Conservation (phyloP, 345 rosid species). For the Salix exigua region DNA sequence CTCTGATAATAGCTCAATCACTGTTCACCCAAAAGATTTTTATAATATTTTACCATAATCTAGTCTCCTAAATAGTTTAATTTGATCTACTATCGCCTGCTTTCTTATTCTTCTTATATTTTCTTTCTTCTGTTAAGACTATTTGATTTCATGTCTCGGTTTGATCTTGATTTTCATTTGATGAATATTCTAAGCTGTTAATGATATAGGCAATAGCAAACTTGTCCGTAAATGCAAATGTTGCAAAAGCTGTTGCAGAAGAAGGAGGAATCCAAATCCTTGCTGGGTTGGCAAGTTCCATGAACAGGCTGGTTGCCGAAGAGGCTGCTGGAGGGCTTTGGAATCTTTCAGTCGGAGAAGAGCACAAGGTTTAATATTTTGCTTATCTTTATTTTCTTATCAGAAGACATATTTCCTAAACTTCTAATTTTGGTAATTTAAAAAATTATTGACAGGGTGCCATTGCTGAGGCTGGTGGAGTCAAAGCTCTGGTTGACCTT, state of each 20-base stretch:
- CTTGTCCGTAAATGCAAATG: slow-evolving; percentile 36
- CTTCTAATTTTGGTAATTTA: neutral
- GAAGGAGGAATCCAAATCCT: slow-evolving; percentile 37
- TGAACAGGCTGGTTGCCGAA: slow-evolving; percentile 36
- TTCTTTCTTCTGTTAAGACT: neutral
- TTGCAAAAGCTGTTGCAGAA: slow-evolving; percentile 38
- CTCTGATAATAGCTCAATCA: neutral
- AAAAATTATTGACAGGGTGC: slow-evolving; percentile 24
- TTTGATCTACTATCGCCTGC: neutral
- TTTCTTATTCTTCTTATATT: neutral
- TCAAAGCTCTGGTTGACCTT: slow-evolving; percentile 41
- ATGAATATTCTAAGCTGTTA: neutral
- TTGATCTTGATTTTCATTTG: slow-evolving; percentile 4
- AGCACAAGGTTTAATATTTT: slow-evolving; percentile 32
- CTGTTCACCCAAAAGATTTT: neutral
- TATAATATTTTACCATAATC: slow-evolving; percentile 2
- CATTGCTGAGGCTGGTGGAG: slow-evolving; percentile 38
- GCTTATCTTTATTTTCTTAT: neutral
- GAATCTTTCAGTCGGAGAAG: slow-evolving; percentile 48
- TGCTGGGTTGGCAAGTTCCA: slow-evolving; percentile 32
- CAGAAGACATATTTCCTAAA: neutral
- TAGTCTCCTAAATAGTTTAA: slow-evolving; percentile 1
- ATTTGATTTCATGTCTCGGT: neutral
- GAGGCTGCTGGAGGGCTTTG: slow-evolving; percentile 46
- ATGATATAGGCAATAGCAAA: slow-evolving; percentile 35